Base-by-base conservation (phyloP, 257 asterid species). In the Avicennia marina region DNA sequence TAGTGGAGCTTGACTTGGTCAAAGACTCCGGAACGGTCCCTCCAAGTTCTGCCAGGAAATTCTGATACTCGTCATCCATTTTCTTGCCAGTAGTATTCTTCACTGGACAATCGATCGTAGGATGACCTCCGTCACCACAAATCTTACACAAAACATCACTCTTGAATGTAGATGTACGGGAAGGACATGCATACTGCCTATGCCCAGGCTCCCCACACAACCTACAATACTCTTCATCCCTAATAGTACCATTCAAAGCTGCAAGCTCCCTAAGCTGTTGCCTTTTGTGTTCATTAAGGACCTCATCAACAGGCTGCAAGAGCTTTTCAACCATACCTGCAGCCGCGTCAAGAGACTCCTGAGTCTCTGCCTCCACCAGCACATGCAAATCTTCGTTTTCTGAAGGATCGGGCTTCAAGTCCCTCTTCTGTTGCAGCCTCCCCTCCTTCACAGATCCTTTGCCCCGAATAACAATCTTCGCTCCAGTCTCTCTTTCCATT, bases 41-140 rank as follows among this genome's bases (percentile, higher is more conserved):
- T 31, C 96, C 98, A 70, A 91, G 81, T 66, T 91, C 98, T 2
- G 95, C 96, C 59, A 91, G 65, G 68, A 91, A 91, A 65, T 78
- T 91, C 54, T 85, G 95, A 73, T 91, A 91, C 73, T 91, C 98
- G 50, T 91, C 98, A 33, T 91, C 98, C 98, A 91, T 91, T 80
- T 91, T 91, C 81, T 91, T 91, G 19, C 96, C 98, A 1, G 98
- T 76, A 6, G 97, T 86, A 60, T 77, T 80, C 81, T 88, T 91
- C 66, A 88, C 93, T 0, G 96, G 98, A 20, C 98, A 91, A 31
- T 91, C 98, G 11, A 88, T 83, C 13, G 96, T 91, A 7, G 98
- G 98, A 67, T 75, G 98, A 2, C 98, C 98, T 59, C 98, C 96
- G 60, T 91, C 98, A 65, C 98, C 98, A 63, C 98, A 91, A 45